Conservation (phyloP, 345 rosid species). For the Hypericum androsaemum region DNA sequence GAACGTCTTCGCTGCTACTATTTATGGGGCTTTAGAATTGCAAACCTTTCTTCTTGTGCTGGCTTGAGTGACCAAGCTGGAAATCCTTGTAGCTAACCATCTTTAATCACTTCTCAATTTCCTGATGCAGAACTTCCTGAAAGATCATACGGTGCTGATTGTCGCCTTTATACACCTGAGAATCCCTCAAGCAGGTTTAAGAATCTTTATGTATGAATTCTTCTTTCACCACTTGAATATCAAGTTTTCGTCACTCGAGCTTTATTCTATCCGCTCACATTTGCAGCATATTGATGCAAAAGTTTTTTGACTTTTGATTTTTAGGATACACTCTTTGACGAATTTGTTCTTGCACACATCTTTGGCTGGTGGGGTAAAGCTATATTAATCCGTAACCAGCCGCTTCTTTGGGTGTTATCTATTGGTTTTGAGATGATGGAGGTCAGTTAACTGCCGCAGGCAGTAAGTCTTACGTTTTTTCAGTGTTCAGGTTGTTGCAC, state of each 20-base stretch:
- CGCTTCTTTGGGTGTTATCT: constrained; percentile 94
- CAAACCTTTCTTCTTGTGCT: constrained; percentile 1
- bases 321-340: constrained; percentile 87
- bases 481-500: neutral
- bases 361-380: constrained; percentile 99
- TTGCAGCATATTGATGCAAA: neutral
- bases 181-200: constrained; percentile 93
- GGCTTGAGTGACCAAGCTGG: neutral
- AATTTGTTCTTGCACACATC: constrained; percentile 91
- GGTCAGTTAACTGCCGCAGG: constrained; percentile 33
- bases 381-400: constrained; percentile 85
- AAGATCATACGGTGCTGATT: constrained; percentile 94
- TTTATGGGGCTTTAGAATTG: too few species aligned
- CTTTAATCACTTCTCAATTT: neutral
- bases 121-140: constrained; percentile 83
- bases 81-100: constrained; percentile 6
- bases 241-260: neutral
- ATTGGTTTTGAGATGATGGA: constrained; percentile 97
- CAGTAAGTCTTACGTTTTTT: constrained; percentile 1
- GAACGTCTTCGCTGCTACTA: too few species aligned
- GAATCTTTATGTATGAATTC: constrained; percentile 97
- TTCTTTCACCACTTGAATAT: constrained; percentile 33
- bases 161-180: constrained; percentile 79
- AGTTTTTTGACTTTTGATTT: constrained; percentile 15
- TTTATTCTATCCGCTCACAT: constrained; percentile 5